Evolutionary conservation across 768 basidiomycete genomes (phyloP), one percentile per base, ranked within the genome.

Genomic region (Lentinus brumalis): DNA sequence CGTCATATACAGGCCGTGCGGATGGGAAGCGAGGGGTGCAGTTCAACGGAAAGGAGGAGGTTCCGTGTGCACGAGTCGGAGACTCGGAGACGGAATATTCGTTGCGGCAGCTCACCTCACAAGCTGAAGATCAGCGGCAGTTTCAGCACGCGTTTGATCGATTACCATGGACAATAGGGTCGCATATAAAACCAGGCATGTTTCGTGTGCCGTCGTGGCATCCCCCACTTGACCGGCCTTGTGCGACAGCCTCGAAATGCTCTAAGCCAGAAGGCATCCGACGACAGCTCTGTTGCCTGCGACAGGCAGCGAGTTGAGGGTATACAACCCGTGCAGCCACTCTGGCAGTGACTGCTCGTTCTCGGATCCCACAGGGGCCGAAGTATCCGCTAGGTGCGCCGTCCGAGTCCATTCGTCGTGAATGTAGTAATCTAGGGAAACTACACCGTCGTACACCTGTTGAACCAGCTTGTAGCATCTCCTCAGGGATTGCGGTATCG

Each of bases 11-110:
- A 30, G 8, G 21, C 21, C 14, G 21, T 29, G 46, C 21, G 46
- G 21, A 15, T 11, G 31, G 8, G 30, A 41, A 31, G 61, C 50
- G 40, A 46, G 31, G 15, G 32, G 10, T 52, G 45, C 40, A 41
- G 51, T 52, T 14, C 11, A 29, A 32, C 18, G 38, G 50, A 15
- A 32, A 31, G 42, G 38, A 35, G 39, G 50, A 56, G 38, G 47
- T 46, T 26, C 53, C 32, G 32, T 53, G 53, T 50, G 53, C 38
- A 47, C 44, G 42, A 5, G 55, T 30, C 60, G 60, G 60, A 61
- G 60, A 61, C 60, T 30, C 60, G 60, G 60, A 61, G 60, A 61
- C 60, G 38, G 38, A 61, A 61, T 56, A 26, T 38, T 11, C 42
- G 29, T 61, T 9, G 50, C 50, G 45, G 44, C 44, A 44, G 35